These are phyloP conservation scores for Colletotrichum sansevieriae DNA, from an alignment of 2,329 filamentous ascomycete genomes.

Conservation along the genomic window DNA sequence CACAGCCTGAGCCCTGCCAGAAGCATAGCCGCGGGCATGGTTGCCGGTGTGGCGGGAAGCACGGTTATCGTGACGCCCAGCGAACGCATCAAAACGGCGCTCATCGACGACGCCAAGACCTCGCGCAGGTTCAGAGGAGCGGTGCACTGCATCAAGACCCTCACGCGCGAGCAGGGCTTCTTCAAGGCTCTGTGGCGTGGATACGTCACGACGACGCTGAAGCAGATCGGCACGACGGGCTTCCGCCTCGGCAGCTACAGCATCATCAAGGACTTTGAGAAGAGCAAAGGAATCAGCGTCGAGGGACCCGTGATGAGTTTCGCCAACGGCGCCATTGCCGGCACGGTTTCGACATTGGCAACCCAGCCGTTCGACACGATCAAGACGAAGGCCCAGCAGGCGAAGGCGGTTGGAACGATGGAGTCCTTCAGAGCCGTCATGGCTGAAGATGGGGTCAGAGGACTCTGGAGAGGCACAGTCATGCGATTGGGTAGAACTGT, in stretches of 20 bases:
- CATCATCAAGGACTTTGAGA: constrained; percentile 37
- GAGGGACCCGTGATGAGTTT: constrained; percentile 29
- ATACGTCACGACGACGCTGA: constrained; percentile 29
- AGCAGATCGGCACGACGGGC: constrained; percentile 32
- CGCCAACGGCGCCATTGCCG: constrained; percentile 29
- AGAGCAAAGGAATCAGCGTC: background rate
- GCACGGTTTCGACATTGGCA: constrained; percentile 25
- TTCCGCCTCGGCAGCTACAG: constrained; percentile 33
- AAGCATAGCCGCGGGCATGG: constrained; percentile 32
- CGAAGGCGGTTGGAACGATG: constrained; percentile 27
- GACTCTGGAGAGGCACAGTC: constrained; percentile 29
- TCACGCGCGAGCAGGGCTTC: constrained; percentile 16
- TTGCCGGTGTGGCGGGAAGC: constrained; percentile 17
- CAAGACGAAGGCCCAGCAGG: constrained; percentile 34
- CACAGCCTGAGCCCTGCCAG: constrained; percentile 14
- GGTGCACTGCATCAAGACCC: constrained; percentile 10
- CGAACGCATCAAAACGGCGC: constrained; percentile 32
- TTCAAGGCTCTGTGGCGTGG: constrained; percentile 23
- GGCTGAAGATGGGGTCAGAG: constrained; percentile 28
- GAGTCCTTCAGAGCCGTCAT: constrained; percentile 20
- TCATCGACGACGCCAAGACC: constrained; percentile 34
- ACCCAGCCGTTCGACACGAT: constrained; percentile 34
- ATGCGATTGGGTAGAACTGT: constrained; percentile 30
- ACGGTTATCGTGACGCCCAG: constrained; percentile 32
- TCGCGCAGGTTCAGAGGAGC: constrained; percentile 17